These are phyloP conservation scores for Saccharomycopsis amapae DNA, from an alignment of 805 yeast genomes.

Conservation along the genomic window DNA sequence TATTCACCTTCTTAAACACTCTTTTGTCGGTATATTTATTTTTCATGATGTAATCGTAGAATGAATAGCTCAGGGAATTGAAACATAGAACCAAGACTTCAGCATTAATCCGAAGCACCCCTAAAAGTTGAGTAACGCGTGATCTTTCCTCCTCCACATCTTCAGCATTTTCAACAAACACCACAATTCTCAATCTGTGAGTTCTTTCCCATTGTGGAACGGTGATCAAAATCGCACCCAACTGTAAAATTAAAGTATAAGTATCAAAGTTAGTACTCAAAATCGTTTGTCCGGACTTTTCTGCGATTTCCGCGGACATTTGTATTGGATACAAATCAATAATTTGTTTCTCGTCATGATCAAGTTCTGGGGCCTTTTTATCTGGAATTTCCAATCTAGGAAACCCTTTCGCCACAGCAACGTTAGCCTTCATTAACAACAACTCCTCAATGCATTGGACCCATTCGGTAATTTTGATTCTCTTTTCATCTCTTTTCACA, in stretches of 20 bases:
- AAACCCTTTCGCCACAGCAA: conserved; percentile 91
- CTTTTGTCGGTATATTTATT: conserved; percentile 30
- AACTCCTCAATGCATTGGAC: conserved; percentile 88
- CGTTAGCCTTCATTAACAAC: conserved; percentile 79
- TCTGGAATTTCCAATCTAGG: conserved; percentile 58
- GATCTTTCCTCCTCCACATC: conserved; percentile 67
- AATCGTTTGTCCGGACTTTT: conserved; percentile 59
- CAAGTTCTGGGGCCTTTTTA: conserved; percentile 25
- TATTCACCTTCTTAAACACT: conserved; percentile 41
- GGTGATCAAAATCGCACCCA: conserved; percentile 88
- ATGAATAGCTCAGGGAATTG: conserved; percentile 44
- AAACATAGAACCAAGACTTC: conserved; percentile 69
- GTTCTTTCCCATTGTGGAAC: conserved; percentile 88
- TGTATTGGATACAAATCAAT: conserved; percentile 96
- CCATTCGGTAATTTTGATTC: conserved; percentile 71
- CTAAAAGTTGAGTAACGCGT: conserved; percentile 57
- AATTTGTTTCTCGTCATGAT: conserved; percentile 36
- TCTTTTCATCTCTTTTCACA: conserved; percentile 51
- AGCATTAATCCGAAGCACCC: conserved; percentile 79
- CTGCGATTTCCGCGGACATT: conserved; percentile 78
- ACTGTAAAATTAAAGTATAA: conserved; percentile 83
- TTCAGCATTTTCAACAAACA: conserved; percentile 70
- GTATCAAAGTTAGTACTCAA: conserved; percentile 92
- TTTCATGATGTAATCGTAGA: conserved; percentile 70
- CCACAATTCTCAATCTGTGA: conserved; percentile 71